Base-by-base conservation (phyloP, 1,139 yeast genomes). In the Saccharomyces hybrid region DNA sequence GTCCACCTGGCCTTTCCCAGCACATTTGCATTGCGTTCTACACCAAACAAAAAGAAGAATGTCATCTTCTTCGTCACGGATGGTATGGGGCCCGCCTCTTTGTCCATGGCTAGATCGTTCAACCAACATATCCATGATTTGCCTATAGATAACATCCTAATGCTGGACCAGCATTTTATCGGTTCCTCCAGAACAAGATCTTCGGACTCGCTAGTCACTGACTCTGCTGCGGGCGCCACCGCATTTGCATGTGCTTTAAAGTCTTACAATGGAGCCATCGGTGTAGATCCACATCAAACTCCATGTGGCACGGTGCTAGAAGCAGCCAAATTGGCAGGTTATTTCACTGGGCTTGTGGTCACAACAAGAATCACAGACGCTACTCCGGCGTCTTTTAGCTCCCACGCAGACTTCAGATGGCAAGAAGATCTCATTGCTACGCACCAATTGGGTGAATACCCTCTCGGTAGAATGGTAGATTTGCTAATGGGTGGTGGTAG, bases 181-280 rank as follows among this genome's bases (percentile, higher is more conserved):
- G 96, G 96, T 26, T 76, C 84, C 46, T 83, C 93, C 5, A 78
- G 96, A 61, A 89, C 96, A 0, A 76, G 88, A 57, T 85, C 95
- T 13, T 78, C 81, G 38, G 75, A 77, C 56, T 85, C 93, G 1
- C 74, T 85, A 60, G 79, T 89, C 57, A 89, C 96, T 0, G 96
- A 89, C 68, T 85, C 95, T 29, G 96, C 96, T 9, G 96, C 96
- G 2, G 96, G 96, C 16, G 96, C 96, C 25, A 88, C 96, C 13
- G 96, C 96, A 0, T 89, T 87, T 65, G 76, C 95, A 0, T 85
- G 96, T 67, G 91, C 83, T 6, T 63, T 81, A 61, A 89, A 89
- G 72, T 73, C 89, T 9, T 88, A 87, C 70, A 89, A 89, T 67
- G 91, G 90, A 6, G 96, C 93, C 13, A 85, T 88, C 65, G 91